These are phyloP conservation scores for Trichopus zeylanicus DNA, from an alignment of 116 monocot species.

Conservation along the genomic window DNA sequence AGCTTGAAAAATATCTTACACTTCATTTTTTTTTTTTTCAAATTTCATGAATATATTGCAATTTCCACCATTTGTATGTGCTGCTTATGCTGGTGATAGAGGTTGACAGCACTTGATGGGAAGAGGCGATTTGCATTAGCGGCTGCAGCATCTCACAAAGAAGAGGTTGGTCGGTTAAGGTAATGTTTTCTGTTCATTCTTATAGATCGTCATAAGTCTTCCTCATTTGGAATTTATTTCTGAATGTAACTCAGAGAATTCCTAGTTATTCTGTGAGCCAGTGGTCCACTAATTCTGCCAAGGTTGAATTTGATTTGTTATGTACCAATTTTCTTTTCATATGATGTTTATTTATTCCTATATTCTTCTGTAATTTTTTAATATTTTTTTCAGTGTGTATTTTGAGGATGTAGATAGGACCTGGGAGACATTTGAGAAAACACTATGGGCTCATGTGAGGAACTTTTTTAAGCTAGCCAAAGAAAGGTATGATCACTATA, in stretches of 20 bases:
- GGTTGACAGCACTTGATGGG: slow-evolving; percentile 85
- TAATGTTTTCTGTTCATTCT: slow-evolving; percentile 14
- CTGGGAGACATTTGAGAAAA: slow-evolving; percentile 96
- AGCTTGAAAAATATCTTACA: background rate
- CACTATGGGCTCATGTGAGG: slow-evolving; percentile 67
- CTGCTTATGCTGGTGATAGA: slow-evolving; percentile 37
- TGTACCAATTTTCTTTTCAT: too few relatives aligned
- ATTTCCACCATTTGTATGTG: slow-evolving; percentile 1
- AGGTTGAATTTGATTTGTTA: too few relatives aligned
- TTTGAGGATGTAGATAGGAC: slow-evolving; percentile 95
- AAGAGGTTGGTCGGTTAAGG: slow-evolving; percentile 97
- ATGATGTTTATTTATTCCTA: background rate
- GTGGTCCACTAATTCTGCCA: too few relatives aligned
- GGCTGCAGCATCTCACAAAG: slow-evolving; percentile 83
- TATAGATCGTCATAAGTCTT: too few relatives aligned
- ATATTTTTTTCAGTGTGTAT: slow-evolving; percentile 54
- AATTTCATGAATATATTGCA: background rate
- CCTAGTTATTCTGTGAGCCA: too few relatives aligned
- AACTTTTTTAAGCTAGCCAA: slow-evolving; percentile 87
- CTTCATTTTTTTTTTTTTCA: background rate
- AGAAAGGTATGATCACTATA: slow-evolving; percentile 49
- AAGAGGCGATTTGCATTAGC: slow-evolving; percentile 97
- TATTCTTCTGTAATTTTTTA: background rate
- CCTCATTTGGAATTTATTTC: too few relatives aligned
- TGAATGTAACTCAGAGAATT: background rate